Evolutionary conservation across 148 eudicot species (phyloP), one percentile per base, ranked within the genome.

Genomic region (Fagopyrum tataricum): DNA sequence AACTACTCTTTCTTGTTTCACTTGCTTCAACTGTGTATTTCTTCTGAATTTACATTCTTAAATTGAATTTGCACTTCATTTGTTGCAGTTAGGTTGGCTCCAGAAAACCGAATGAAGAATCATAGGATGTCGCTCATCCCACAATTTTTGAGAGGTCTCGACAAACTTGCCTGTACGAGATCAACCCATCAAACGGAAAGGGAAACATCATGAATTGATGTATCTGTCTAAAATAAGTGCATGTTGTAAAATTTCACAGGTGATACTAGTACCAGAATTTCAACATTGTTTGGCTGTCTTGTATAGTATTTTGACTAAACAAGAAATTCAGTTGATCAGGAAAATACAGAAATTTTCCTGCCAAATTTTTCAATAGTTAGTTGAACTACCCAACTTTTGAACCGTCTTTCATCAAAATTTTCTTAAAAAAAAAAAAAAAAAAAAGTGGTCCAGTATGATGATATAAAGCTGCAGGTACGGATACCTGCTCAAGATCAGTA

Each of bases 41-140:
- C 48, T 46, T 42, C 31, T 44, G 8, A 44, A 0, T 1, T 18
- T 18, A 46, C 72, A 24, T 17, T 49, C 12, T 72, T 31, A 71
- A 11, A 4, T n/a, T 7, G 31, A n/a, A 55, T 58, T 37, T 62
- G 6, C n/a, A 10, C 67, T 17, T n/a, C 8, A 46, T 76, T 74
- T 74, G 23, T 75, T 23, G 52, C 90, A 94, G 98, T 24, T 94
- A 44, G 89, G 87, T 18, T 94, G 97, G 98, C 83, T 90, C 44
- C 87, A 87, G 76, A 85, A 82, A 74, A 70, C 69, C 66, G 91
- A 89, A 47, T 78, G 84, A 76, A 21, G 62, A 24, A 71, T 67
- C 6, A 62, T 49, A 52, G 12, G 2, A 17, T 52, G n/a, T 15
- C 18, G 0, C n/a, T 37, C 68, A 62, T 37, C 3, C 14, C 11